Percentiles rank a stretch among this genome's conserved stretches.
Conservation (phyloP, 129 eudicot species). For the Chrysanthemum seticuspe region DNA sequence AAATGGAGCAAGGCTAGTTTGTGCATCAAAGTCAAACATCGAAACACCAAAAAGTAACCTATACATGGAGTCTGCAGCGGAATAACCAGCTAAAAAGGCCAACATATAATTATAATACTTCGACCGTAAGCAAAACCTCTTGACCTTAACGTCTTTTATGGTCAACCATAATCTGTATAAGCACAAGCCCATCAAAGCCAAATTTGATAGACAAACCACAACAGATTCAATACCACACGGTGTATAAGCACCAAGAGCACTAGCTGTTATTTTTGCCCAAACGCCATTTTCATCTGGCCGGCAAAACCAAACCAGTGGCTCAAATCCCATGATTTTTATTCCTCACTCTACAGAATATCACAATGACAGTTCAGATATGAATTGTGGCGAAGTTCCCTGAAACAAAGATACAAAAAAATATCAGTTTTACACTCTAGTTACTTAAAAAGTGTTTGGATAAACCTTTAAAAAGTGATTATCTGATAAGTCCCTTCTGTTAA, state of each 20-base stretch:
- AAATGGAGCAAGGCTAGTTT: conserved; percentile 56
- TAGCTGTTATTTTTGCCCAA: conserved; percentile 59
- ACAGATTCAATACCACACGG: conserved; percentile 60
- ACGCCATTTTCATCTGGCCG: conserved; percentile 57
- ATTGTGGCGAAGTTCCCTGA: conserved; percentile 17
- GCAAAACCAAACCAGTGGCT: conserved; percentile 68
- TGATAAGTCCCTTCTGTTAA: background rate
- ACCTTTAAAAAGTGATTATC: background rate
- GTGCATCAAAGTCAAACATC: conserved; percentile 46
- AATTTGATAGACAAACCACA: conserved; percentile 50
- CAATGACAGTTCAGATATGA: background rate
- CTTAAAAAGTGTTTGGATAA: background rate
- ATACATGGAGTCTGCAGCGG: conserved; percentile 54
- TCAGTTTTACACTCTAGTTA: conserved; percentile 3
- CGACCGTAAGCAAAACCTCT: conserved; percentile 51
- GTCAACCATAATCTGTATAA: conserved; percentile 62
- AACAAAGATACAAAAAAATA: conserved; percentile 2
- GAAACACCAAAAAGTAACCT: conserved; percentile 54
- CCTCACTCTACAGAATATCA: conserved; percentile 1
- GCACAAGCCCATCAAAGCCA: conserved; percentile 52
- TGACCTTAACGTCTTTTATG: conserved; percentile 34
- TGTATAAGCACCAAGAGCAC: conserved; percentile 69
- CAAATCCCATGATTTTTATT: conserved; percentile 37
- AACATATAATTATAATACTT: conserved; percentile 45
- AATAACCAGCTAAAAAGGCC: conserved; percentile 57